A percentile compares a stretch with the other conserved stretches of the same genome.
phyloP scores from a whole-genome alignment of 2,329 filamentous ascomycete species.

The Trichoderma pleuroti region DNA sequence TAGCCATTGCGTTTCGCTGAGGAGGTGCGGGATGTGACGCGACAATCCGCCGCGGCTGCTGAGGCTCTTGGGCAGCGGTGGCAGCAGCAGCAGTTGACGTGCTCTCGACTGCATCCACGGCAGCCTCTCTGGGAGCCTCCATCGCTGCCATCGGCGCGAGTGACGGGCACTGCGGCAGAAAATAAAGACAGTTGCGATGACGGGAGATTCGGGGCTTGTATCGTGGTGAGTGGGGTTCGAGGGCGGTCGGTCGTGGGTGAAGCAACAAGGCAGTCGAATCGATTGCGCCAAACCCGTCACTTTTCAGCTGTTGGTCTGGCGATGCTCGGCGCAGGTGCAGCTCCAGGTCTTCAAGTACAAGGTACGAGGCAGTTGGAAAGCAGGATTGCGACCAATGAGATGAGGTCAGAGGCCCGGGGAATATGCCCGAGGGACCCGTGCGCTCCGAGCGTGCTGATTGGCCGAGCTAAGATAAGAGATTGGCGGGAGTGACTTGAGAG shows the following conservation, averaged over 20 bases:
- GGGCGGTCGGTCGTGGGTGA: background rate
- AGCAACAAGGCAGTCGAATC: background rate
- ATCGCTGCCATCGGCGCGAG: conserved; percentile 10
- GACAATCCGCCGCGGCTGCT: conserved; percentile 23
- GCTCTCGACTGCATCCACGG: background rate
- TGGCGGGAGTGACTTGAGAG: conserved; percentile 1
- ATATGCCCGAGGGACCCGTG: conserved; percentile 15
- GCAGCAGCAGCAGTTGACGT: conserved; percentile 4
- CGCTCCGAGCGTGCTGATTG: background rate
- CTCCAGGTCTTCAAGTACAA: conserved; percentile 11
- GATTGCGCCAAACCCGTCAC: conserved; percentile 1
- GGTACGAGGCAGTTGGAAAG: background rate
- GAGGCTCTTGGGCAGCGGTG: conserved; percentile 7
- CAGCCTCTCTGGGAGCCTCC: conserved; percentile 13
- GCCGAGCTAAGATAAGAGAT: background rate
- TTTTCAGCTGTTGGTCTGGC: conserved; percentile 10
- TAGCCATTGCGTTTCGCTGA: conserved; percentile 28
- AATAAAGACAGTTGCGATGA: background rate
- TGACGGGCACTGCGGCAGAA: background rate
- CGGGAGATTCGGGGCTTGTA: background rate
- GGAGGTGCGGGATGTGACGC: conserved; percentile 24
- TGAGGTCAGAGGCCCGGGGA: conserved; percentile 20
- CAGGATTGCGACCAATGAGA: conserved; percentile 20
- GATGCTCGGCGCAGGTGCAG: conserved; percentile 15
- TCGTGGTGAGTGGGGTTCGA: background rate